Evolutionary conservation across 2,329 filamentous ascomycete species (phyloP), one percentile per base, ranked within the genome.

Genomic region (Fusarium papillatum): DNA sequence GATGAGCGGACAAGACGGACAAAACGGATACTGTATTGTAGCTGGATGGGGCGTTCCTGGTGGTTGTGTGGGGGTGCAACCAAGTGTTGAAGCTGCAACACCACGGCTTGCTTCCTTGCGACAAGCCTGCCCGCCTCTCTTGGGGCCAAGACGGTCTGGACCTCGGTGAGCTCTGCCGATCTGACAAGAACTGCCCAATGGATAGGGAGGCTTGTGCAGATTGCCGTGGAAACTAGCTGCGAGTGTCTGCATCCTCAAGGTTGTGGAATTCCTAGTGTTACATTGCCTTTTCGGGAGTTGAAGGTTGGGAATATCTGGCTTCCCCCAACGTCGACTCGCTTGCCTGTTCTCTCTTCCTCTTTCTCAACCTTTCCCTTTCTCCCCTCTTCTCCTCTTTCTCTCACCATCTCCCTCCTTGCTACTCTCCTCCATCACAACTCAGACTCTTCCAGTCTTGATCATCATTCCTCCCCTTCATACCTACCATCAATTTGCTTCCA

Each of bases 101-200:
- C 61, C 61, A 68, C 24, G 41, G 41, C 66, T 55, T 55, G 50
- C 50, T 60, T 74, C 65, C 59, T 67, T 66, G 68, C 69, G 48
- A 24, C 69, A 75, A 75, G 69, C 69, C 72, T 61, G 22, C 36
- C 57, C 69, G 64, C 66, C 50, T 55, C n/a, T 17, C 36, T 19
- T 41, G 22, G 57, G 72, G 69, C 72, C 68, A 75, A 41, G 48
- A 70, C 66, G 78, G 78, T 79, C 78, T 79, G 69, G 78, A 77
- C 76, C 73, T 69, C 48, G 68, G 65, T 71, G 73, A 79, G 69
- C 66, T 60, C 59, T 76, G 76, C 68, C 78, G 74, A 79, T 79
- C 77, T 63, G 63, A 55, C 74, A 34, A 48, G 43, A 68, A 50
- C 50, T 39, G 43, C 50, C 78, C 74, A 78, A 78, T 78, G 36